Conservation (phyloP, 140 eudicot genomes). For the Senecio squalidus region DNA sequence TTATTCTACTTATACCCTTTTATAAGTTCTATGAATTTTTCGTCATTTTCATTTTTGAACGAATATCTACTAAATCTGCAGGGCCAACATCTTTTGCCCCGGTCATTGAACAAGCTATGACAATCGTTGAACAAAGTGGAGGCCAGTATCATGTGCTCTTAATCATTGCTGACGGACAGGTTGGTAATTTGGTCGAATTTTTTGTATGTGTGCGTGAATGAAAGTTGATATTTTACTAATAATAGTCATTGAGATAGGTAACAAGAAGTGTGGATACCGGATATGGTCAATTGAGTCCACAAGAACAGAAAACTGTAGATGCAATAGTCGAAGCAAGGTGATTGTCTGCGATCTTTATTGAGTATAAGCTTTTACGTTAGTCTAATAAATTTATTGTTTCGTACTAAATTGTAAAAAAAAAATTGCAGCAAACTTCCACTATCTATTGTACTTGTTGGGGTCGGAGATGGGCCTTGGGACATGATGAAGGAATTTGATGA, state of each 20-base stretch:
- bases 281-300: slow-evolving; percentile 70
- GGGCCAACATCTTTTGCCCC: slow-evolving; percentile 99
- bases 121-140: slow-evolving; percentile 88
- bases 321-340: slow-evolving; percentile 96
- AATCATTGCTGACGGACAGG: slow-evolving; percentile 99
- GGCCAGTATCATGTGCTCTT: slow-evolving; percentile 94
- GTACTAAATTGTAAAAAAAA: not conserved
- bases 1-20: not conserved
- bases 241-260: slow-evolving; percentile 40
- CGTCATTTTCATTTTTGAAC: not conserved
- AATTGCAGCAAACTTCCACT: slow-evolving; percentile 84
- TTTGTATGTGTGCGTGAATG: not conserved
- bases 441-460: slow-evolving; percentile 89
- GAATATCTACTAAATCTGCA: slow-evolving; percentile 21
- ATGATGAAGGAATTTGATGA: slow-evolving; percentile 98
- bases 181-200: slow-evolving; percentile 17
- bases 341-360: slow-evolving; percentile 8
- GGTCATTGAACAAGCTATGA: slow-evolving; percentile 85
- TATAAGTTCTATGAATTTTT: not conserved
- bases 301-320: slow-evolving; percentile 86
- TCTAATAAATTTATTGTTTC: not conserved
- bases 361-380: not conserved
- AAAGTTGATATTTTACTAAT: slow-evolving; percentile 6
- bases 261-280: slow-evolving; percentile 90
- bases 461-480: slow-evolving; percentile 99